phyloP scores from a whole-genome alignment of 139 green algal species.

The Chlamydomonas sphaeroides region DNA sequence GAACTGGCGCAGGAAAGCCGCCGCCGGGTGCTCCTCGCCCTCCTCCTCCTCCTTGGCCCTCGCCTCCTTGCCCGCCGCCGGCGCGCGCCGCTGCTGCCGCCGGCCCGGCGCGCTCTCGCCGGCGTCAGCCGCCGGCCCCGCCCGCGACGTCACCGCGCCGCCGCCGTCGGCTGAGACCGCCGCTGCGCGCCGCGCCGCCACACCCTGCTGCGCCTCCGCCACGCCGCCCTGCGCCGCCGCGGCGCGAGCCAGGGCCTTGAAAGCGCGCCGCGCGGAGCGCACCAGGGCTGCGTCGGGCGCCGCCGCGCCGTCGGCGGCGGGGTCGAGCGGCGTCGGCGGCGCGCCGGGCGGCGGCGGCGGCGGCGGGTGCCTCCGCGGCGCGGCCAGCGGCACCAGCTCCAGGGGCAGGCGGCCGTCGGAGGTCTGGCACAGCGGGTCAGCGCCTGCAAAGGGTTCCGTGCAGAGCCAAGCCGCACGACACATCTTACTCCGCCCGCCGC shows the following conservation, averaged over 20 bases:
- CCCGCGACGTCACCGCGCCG: no score
- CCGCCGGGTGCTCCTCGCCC: background rate
- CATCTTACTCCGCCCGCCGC: background rate
- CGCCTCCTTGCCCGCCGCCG: background rate
- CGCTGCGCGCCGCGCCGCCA: background rate
- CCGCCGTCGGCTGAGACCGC: no score
- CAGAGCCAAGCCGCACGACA: background rate
- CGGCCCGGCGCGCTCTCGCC: background rate
- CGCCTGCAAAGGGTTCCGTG: background rate
- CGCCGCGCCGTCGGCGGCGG: background rate
- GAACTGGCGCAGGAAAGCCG: slow-evolving; percentile 38
- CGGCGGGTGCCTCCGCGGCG: background rate
- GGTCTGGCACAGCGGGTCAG: slow-evolving; percentile 27
- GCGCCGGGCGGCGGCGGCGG: background rate
- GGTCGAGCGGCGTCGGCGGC: background rate
- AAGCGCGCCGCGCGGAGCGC: background rate
- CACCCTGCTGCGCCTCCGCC: background rate
- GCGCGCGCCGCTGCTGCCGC: background rate
- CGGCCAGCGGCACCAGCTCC: slow-evolving; percentile 19
- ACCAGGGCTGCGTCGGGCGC: background rate
- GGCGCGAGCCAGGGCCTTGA: slow-evolving; percentile 10
- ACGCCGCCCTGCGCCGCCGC: slow-evolving; percentile 2
- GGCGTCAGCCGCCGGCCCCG: no score
- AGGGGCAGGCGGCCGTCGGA: slow-evolving; percentile 16
- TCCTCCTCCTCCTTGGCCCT: background rate